Evolutionary conservation across 768 basidiomycete genomes (phyloP).

Genomic region (Termitomyces sp.): DNA sequence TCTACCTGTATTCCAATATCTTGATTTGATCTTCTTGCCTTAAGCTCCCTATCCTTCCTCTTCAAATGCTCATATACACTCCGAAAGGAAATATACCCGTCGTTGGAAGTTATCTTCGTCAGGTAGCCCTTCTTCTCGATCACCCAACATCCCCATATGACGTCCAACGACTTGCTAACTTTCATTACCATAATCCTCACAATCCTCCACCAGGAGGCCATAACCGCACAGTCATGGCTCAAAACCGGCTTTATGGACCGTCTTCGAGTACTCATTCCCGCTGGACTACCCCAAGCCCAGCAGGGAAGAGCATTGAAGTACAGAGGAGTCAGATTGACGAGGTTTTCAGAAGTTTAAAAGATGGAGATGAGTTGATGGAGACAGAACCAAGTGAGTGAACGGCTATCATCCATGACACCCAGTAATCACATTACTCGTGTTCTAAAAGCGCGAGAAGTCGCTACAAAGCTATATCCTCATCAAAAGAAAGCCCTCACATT

Average conservation of each 20-base stretch:
- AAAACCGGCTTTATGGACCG: conserved; percentile 38
- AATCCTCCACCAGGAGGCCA: conserved; percentile 73
- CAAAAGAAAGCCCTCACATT: conserved; percentile 98
- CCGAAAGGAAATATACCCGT: conserved; percentile 89
- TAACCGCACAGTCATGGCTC: conserved; percentile 34
- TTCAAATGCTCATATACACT: conserved; percentile 88
- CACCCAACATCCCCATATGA: conserved; percentile 75
- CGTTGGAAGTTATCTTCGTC: conserved; percentile 73
- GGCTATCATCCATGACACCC: neutral
- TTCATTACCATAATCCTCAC: conserved; percentile 87
- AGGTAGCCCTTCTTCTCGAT: conserved; percentile 67
- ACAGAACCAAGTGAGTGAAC: conserved; percentile 72
- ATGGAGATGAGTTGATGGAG: conserved; percentile 83
- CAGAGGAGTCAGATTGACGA: conserved; percentile 94
- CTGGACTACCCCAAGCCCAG: conserved; percentile 55
- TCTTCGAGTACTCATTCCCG: conserved; percentile 32
- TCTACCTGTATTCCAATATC: conserved; percentile 8
- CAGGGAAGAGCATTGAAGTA: conserved; percentile 82
- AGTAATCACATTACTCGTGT: neutral
- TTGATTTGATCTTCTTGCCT: conserved; percentile 7
- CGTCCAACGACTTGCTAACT: conserved; percentile 51
- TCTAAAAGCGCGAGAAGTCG: conserved; percentile 58
- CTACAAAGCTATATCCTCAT: conserved; percentile 90
- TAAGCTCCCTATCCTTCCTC: conserved; percentile 77
- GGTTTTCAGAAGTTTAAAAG: conserved; percentile 83